These are phyloP conservation scores for Kentomonas sorsogonicus DNA, from an alignment of 208 protist genomes.

Conservation along the genomic window DNA sequence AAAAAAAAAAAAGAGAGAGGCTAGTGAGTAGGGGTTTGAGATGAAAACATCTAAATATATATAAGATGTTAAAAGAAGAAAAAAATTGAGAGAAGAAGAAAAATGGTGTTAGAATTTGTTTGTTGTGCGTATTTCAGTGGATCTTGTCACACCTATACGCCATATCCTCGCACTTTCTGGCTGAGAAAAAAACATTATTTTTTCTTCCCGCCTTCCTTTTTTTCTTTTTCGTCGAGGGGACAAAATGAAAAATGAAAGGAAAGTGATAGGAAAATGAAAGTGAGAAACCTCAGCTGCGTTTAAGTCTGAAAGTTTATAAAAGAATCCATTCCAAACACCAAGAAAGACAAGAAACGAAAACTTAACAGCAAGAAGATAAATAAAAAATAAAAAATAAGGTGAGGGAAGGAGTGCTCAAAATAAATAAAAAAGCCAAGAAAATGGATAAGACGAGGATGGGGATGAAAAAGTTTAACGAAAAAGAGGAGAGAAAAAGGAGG, in stretches of 20 bases:
- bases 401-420: background rate
- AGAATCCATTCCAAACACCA: slow-evolving; percentile 5
- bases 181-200: slow-evolving; percentile 7
- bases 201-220: too few relatives aligned
- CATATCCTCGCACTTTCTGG: too few relatives aligned
- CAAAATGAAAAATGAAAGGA: too few relatives aligned
- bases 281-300: too few relatives aligned
- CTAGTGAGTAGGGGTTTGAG: slow-evolving; percentile 1
- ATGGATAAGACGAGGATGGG: slow-evolving; percentile 1
- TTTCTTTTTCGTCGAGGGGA: too few relatives aligned
- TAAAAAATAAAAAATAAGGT: slow-evolving; percentile 9
- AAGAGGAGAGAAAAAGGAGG: too few relatives aligned
- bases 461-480: too few relatives aligned
- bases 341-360: background rate
- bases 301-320: background rate
- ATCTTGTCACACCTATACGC: too few relatives aligned
- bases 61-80: too few relatives aligned
- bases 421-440: slow-evolving; percentile 13
- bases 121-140: background rate
- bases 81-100: background rate
- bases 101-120: background rate
- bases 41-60: too few relatives aligned
- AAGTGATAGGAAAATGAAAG: too few relatives aligned
- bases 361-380: background rate
- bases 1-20: slow-evolving; percentile 11